These are phyloP conservation scores for Aspergillus nidulans DNA, from an alignment of 495 filamentous ascomycete species.

Conservation along the genomic window DNA sequence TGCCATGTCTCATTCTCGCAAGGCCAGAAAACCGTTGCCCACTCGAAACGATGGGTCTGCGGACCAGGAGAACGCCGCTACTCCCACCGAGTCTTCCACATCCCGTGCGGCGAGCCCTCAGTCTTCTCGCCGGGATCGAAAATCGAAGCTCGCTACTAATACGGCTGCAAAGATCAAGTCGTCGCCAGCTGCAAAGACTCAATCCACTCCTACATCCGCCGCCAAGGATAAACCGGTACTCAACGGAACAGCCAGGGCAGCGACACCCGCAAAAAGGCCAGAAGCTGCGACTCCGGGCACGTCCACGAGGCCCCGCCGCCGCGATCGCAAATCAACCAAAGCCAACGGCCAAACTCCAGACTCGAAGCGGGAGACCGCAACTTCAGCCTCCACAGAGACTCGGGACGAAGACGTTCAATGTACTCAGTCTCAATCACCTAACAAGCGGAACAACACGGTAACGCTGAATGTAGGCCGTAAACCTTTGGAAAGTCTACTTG, in stretches of 20 bases:
- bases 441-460: conserved; percentile 14
- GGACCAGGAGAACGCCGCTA: conserved; percentile 1
- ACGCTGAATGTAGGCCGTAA: conserved; percentile 20
- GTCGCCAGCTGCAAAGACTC: background rate
- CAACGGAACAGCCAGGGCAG: background rate
- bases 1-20: conserved; percentile 4
- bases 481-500: conserved; percentile 11
- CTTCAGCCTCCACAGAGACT: background rate
- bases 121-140: conserved; percentile 17
- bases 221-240: background rate
- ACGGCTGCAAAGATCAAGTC: conserved; percentile 4
- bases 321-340: conserved; percentile 6
- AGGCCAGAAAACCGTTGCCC: conserved; percentile 17
- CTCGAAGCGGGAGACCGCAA: background rate
- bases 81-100: conserved; percentile 1
- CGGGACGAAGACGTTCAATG: background rate
- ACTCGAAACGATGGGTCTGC: conserved; percentile 11
- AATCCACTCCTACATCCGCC: background rate
- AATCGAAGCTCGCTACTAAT: conserved; percentile 4
- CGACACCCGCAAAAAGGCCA: conserved; percentile 8
- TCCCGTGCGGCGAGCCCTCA: conserved; percentile 13
- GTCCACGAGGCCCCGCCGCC: conserved; percentile 13
- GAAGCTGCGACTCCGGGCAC: conserved; percentile 2
- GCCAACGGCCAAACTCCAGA: background rate
- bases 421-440: background rate